Conservation (phyloP, 768 basidiomycete genomes). For the Tylopilus intermedius region DNA sequence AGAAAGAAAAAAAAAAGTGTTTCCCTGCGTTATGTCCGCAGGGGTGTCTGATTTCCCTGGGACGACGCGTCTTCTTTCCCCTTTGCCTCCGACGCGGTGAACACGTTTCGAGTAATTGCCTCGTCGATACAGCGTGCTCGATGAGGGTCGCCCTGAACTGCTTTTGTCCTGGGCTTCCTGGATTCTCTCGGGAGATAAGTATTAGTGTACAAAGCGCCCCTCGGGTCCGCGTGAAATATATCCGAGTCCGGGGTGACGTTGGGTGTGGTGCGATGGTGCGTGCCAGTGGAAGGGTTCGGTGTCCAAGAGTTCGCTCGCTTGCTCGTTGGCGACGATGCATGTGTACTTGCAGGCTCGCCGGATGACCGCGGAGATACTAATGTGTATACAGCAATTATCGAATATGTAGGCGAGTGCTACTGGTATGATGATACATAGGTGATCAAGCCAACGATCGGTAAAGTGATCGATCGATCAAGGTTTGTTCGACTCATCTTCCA, state of each 20-base stretch:
- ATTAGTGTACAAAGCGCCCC: neutral
- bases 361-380: neutral
- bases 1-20: too few species aligned
- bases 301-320: neutral
- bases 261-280: too few species aligned
- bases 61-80: neutral
- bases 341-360: neutral
- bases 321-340: neutral
- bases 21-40: neutral
- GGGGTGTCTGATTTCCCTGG: neutral
- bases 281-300: too few species aligned
- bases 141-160: constrained; percentile 14
- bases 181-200: neutral
- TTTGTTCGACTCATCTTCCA: too few species aligned
- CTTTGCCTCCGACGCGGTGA: neutral
- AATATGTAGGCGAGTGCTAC: too few species aligned
- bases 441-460: too few species aligned
- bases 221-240: neutral
- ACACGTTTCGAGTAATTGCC: constrained; percentile 4
- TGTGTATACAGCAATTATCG: too few species aligned
- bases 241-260: neutral
- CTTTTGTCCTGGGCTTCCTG: neutral
- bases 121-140: constrained; percentile 24
- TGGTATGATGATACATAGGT: too few species aligned
- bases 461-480: too few species aligned